phyloP scores from a whole-genome alignment of 768 basidiomycete species.

The Porphyrellus cyaneotinctus region DNA sequence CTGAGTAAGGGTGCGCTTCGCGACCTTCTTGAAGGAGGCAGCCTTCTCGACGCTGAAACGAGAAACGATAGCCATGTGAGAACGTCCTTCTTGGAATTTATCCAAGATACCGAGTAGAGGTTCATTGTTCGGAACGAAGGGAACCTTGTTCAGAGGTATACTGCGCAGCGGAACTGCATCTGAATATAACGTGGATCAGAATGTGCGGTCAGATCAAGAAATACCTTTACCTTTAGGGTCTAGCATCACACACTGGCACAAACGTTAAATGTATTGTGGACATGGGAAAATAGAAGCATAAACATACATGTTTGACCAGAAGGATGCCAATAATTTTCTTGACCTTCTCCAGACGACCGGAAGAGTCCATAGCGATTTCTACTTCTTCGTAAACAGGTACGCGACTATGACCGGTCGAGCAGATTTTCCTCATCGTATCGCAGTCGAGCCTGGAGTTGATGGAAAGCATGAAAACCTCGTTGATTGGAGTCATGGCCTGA shows the following conservation, averaged over 20 bases:
- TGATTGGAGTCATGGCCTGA: constrained; percentile 79
- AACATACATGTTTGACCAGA: constrained; percentile 68
- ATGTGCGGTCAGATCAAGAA: neutral
- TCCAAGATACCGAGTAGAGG: constrained; percentile 81
- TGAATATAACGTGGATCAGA: constrained; percentile 22
- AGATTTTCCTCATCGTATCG: constrained; percentile 70
- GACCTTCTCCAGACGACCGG: constrained; percentile 44
- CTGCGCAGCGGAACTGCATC: constrained; percentile 81
- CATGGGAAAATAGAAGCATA: constrained; percentile 13
- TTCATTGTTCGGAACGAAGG: constrained; percentile 83
- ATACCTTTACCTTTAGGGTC: constrained; percentile 66
- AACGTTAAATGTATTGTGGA: neutral
- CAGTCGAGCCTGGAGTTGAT: constrained; percentile 83
- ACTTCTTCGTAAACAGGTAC: constrained; percentile 81
- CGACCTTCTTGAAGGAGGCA: constrained; percentile 77
- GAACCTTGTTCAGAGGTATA: constrained; percentile 82
- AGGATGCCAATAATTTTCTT: constrained; percentile 86
- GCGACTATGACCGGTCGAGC: constrained; percentile 76
- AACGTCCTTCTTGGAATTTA: constrained; percentile 85
- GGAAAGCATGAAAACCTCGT: constrained; percentile 81
- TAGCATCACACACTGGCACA: constrained; percentile 60
- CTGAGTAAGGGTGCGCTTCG: constrained; percentile 75
- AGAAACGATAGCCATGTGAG: constrained; percentile 89
- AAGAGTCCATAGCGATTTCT: constrained; percentile 45
- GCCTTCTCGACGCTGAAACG: constrained; percentile 71